Evolutionary conservation across 495 filamentous ascomycete species (phyloP), one percentile per base, ranked within the genome.

Genomic region (Oidiodendron maius): DNA sequence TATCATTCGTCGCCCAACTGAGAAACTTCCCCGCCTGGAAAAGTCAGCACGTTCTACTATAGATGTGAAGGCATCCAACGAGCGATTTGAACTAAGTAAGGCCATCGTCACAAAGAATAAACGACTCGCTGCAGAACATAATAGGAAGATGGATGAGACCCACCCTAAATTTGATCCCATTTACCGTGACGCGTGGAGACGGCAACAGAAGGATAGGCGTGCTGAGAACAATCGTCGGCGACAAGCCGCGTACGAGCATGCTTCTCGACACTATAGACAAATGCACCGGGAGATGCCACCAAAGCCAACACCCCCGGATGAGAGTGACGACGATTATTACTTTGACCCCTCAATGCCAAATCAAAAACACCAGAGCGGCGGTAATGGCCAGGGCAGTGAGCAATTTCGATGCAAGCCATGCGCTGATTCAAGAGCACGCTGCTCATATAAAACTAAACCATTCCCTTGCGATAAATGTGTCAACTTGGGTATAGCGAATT

Each of bases 241-340:
- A 30, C 5, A 30, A 5, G 26, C 5, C 5, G 26, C 26, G 26
- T 30, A 30, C 12, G 12, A 30, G 5, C 12, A 12, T 5, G 12
- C 26, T 3, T 15, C 10, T 6, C 3, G 4, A 3, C 4, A 10
- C 23, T 35, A 16, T 17, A 12, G n/a, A 35, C 25, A 46, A 30
- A 46, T 30, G 12, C 5, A 30, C 26, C 26, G 26, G 5, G 5
- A 5, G 12, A 12, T 30, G 26, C 26, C 26, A 20, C 44, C 44
- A 11, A 46, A 26, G 13, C 44, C 44, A n/a, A 30, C 34, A 34
- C 44, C 44, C 6, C 25, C 20, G 15, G 44, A 46, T 15, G 44
- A 46, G 34, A 46, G 44, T 22, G 44, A 21, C 23, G 44, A 46
- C 17, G 26, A 30, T 30, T 30, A 5, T 12, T 12, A 5, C 26